Evolutionary conservation across 78 protist genomes (phyloP), one percentile per base, ranked within the genome.

Genomic region (Bigelowiella natans): DNA sequence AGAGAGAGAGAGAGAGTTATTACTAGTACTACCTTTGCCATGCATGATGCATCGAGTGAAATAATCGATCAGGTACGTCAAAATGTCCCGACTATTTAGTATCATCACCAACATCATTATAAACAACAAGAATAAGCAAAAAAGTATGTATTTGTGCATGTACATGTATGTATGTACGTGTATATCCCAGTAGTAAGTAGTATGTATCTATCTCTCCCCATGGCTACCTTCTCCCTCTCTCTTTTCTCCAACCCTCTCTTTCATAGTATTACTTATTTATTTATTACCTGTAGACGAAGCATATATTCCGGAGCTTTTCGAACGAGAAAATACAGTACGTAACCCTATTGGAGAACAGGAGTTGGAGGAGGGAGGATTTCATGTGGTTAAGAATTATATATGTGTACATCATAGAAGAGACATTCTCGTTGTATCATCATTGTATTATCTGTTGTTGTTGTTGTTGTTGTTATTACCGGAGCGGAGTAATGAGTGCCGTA

Each of bases 11-110:
- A n/a, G n/a, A n/a, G n/a, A n/a, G n/a, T n/a, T n/a, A n/a, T n/a
- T n/a, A n/a, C n/a, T n/a, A n/a, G n/a, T n/a, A n/a, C n/a, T 26
- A 51, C 73, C 73, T 51, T 51, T 51, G 73, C 7, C 18, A 51
- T 51, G 73, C 73, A 51, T 51, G 18, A 7, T 51, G 34, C 73
- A 51, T 51, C 18, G 73, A 51, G 85, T 92, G 92, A 92, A 96
- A 96, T 30, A 93, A 86, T 31, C 98, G 94, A 83, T 95, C 98
- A 1, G 98, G 96, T 26, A 88, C 92, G 92, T 97, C 98, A 29
- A 97, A 95, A 36, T 88, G 18, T 38, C 98, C 98, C 36, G 94
- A 94, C 83, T 97, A 97, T 29, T n/a, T 63, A 29, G 28, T 28
- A n/a, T 63, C 29, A 29, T 63, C 36, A 63, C 29, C 28, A 63